Base-by-base conservation (phyloP, 2,329 filamentous ascomycete genomes). In the Ascochyta rabiei region DNA sequence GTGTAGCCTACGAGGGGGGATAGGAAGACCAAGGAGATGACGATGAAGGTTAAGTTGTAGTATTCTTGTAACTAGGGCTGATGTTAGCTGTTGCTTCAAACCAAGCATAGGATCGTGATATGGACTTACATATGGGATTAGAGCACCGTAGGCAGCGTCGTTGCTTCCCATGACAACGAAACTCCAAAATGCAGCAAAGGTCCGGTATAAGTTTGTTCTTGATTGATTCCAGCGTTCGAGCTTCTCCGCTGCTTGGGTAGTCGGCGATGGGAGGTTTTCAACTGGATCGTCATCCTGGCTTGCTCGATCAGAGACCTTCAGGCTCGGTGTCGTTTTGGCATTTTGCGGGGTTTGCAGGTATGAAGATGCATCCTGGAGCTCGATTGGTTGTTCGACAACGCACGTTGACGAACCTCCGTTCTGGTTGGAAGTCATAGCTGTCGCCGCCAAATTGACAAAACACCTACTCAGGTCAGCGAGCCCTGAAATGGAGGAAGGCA, bases 91-190 rank as follows among this genome's bases (percentile, higher is more conserved):
- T 10, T 15, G 10, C 12, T 2, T 4, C 4, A 3, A 15, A 13
- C 30, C 7, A 23, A 10, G 5, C 12, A 3, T 15, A 15, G 2
- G 12, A 9, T 24, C n/a, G 16, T 21, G 9, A 9, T 12, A 10
- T 24, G 12, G 15, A 49, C 57, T 42, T 69, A 80, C 74, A 61
- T 82, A 83, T 30, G 81, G 80, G 46, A 83, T 81, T 60, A 82
- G 71, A 16, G 78, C 76, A 48, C 87, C 87, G 39, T 85, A 80
- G 21, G 84, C 83, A 9, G 83, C 87, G 74, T 91, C 88, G 63
- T 88, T 89, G 76, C 87, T 82, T 6, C 88, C 88, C 78, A 89
- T 84, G 28, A 89, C 77, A 18, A 86, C 75, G 60, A 90, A 85
- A 5, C 82, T 81, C 73, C 83, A 84, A 63, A 87, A 84, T 3